Percentiles rank a stretch among this genome's conserved stretches.
Evolutionary conservation across 768 basidiomycete genomes (phyloP).

Genomic region (Mycena kentingensis): DNA sequence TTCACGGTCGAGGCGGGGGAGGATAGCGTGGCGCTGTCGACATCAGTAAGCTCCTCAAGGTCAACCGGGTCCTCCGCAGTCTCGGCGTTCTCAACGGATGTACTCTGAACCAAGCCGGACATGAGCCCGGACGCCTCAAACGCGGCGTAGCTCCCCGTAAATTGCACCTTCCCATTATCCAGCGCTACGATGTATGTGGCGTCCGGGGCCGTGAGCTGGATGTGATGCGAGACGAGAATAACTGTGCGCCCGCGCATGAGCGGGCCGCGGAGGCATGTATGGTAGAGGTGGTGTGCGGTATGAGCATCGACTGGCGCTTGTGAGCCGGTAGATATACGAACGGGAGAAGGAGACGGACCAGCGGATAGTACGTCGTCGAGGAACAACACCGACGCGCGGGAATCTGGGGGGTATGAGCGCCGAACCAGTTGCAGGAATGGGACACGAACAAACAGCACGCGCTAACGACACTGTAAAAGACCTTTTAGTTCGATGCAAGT

Average conservation of each 20-base stretch:
- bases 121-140: conserved; percentile 72
- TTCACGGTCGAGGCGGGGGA: too few species aligned
- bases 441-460: conserved; percentile 66
- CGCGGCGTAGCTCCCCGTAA: conserved; percentile 61
- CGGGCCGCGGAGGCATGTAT: conserved; percentile 79
- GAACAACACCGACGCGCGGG: conserved; percentile 77
- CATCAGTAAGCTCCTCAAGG: too few species aligned
- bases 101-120: conserved; percentile 64
- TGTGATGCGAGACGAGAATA: conserved; percentile 93
- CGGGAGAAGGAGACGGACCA: too few species aligned
- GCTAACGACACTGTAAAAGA: conserved; percentile 73
- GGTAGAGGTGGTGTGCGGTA: conserved; percentile 84
- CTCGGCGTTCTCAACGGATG: conserved; percentile 17
- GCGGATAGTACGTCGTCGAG: conserved; percentile 79
- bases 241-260: conserved; percentile 82
- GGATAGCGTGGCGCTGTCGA: conserved; percentile 41
- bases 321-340: too few species aligned
- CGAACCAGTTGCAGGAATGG: neutral
- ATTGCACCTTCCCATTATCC: conserved; percentile 76
- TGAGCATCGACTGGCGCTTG: conserved; percentile 94
- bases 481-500: too few species aligned
- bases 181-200: conserved; percentile 82
- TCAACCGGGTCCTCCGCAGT: neutral
- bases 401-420: conserved; percentile 71
- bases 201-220: conserved; percentile 80